A percentile compares a stretch with the other conserved stretches of the same genome.
Conservation (phyloP, 1,284 basidiomycete species). For the Ustilago vetiveriae region DNA sequence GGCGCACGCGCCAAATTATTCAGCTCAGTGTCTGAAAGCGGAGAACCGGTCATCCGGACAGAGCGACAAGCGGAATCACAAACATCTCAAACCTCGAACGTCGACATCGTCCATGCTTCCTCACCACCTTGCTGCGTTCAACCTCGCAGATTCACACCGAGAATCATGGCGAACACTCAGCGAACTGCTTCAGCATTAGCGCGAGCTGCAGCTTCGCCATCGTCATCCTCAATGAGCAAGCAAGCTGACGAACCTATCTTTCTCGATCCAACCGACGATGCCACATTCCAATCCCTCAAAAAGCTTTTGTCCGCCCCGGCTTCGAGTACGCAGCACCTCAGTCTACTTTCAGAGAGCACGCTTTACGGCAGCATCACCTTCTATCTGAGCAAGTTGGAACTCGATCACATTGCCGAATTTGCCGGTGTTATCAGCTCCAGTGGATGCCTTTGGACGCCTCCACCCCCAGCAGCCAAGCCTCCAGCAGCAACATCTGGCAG, state of each 20-base stretch:
- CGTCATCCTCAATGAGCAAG: slow-evolving; percentile 5
- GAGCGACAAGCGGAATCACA: no score
- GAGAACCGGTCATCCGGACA: slow-evolving; percentile 2
- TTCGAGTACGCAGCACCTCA: slow-evolving; percentile 54
- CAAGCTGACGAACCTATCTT: slow-evolving; percentile 29
- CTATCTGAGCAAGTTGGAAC: slow-evolving; percentile 56
- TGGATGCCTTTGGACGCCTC: slow-evolving; percentile 56
- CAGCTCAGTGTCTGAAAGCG: slow-evolving; percentile 1
- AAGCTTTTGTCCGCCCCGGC: slow-evolving; percentile 57
- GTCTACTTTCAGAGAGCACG: slow-evolving; percentile 50
- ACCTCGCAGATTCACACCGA: not conserved
- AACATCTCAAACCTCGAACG: not conserved
- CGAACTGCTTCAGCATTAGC: slow-evolving; percentile 1
- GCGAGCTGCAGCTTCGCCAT: slow-evolving; percentile 1
- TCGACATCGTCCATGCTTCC: not conserved
- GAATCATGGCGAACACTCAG: slow-evolving; percentile 19
- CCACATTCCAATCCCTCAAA: slow-evolving; percentile 56
- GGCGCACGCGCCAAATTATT: not conserved
- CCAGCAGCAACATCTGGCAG: slow-evolving; percentile 1
- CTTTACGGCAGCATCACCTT: slow-evolving; percentile 62
- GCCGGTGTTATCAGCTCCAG: slow-evolving; percentile 47
- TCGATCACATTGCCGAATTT: slow-evolving; percentile 53
- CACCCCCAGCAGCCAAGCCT: slow-evolving; percentile 15
- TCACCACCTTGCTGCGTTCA: not conserved
- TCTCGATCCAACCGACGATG: slow-evolving; percentile 46